Conservation (phyloP, 495 filamentous ascomycete genomes). For the Neurospora pannonica region DNA sequence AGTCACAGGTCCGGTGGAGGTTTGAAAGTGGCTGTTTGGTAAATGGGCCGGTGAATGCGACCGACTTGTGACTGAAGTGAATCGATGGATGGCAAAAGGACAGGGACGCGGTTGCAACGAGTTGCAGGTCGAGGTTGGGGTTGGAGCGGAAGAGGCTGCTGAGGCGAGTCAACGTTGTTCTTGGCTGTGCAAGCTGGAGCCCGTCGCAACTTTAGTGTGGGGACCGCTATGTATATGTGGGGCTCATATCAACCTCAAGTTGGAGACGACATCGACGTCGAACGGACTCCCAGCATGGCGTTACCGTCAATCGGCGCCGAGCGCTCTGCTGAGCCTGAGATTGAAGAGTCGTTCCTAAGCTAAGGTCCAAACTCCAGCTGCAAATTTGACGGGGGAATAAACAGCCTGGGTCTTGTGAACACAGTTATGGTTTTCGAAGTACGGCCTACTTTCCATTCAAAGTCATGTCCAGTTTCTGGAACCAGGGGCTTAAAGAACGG, state of each 20-base stretch:
- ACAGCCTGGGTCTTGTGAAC: not conserved
- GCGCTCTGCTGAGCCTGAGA: not conserved
- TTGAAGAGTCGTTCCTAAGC: not conserved
- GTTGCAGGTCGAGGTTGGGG: not conserved
- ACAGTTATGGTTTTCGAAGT: not conserved
- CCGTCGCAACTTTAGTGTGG: not conserved
- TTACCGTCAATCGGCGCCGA: not conserved
- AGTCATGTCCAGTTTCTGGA: not conserved
- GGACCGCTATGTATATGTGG: not conserved
- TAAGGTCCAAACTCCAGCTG: not conserved
- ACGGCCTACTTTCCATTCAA: not conserved
- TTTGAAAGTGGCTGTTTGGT: not conserved
- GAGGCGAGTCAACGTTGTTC: not conserved
- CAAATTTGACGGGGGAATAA: not conserved
- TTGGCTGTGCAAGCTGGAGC: not conserved
- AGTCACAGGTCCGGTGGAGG: not conserved
- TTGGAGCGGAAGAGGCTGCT: not conserved
- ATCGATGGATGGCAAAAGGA: not conserved
- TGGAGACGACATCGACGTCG: not conserved
- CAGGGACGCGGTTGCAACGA: not conserved
- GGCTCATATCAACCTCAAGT: not conserved
- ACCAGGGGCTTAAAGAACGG: not conserved
- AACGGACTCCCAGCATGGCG: not conserved
- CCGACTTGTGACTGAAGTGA: not conserved
- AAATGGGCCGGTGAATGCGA: not conserved